Conservation (phyloP, 352 stramenopile species). For the Phytophthora syringae region DNA sequence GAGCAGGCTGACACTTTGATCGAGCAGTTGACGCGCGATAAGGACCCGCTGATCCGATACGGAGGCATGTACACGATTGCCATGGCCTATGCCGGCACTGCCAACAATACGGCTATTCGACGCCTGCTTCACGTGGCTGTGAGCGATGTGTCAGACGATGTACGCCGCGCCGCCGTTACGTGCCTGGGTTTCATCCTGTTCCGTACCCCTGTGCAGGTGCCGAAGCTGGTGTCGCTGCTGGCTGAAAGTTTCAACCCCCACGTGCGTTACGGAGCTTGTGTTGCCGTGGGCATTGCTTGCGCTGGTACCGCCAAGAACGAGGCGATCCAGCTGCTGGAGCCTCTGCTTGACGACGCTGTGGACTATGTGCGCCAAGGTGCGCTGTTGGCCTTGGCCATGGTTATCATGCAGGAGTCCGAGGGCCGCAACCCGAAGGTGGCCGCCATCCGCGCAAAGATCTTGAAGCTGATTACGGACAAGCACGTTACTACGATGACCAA, state of each 20-base stretch:
- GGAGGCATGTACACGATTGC: constrained; percentile 98
- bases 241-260: constrained; percentile 99
- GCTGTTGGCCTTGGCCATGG: constrained; percentile 96
- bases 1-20: constrained; percentile 97
- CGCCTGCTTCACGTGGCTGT: constrained; percentile 98
- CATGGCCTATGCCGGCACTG: constrained; percentile 97
- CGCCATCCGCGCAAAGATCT: constrained; percentile 85
- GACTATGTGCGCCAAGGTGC: constrained; percentile 99
- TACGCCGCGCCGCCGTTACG: constrained; percentile 97
- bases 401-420: constrained; percentile 98
- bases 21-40: constrained; percentile 96
- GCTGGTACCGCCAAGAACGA: constrained; percentile 97
- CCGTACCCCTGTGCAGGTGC: constrained; percentile 95
- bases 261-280: constrained; percentile 98
- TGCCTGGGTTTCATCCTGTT: constrained; percentile 98
- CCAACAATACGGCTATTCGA: constrained; percentile 97
- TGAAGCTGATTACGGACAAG: constrained; percentile 96
- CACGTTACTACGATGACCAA: constrained; percentile 99
- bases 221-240: constrained; percentile 94
- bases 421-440: constrained; percentile 85
- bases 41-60: constrained; percentile 98
- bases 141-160: constrained; percentile 98
- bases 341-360: constrained; percentile 98
- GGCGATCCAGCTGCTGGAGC: constrained; percentile 97
- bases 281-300: constrained; percentile 98